Conservation (phyloP, 768 basidiomycete genomes). For the Termitomyces sp. region DNA sequence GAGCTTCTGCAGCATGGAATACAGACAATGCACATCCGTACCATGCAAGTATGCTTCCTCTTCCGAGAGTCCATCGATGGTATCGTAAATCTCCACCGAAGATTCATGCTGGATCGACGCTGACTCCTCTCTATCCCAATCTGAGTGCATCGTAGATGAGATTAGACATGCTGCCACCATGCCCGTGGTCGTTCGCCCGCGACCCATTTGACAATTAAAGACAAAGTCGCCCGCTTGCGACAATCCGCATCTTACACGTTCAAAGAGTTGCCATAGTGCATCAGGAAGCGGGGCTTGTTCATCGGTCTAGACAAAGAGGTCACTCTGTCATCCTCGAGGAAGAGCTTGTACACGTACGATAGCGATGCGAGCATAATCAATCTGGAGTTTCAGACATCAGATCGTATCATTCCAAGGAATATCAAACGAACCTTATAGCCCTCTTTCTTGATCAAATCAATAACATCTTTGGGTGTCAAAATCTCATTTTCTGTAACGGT, state of each 20-base stretch:
- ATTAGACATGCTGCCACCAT: constrained; percentile 91
- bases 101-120: constrained; percentile 32
- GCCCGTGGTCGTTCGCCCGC: constrained; percentile 90
- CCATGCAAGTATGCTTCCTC: constrained; percentile 89
- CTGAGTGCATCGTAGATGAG: constrained; percentile 54
- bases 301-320: constrained; percentile 64
- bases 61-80: constrained; percentile 80
- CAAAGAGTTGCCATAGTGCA: constrained; percentile 75
- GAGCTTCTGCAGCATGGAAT: neutral
- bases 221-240: constrained; percentile 70
- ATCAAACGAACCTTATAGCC: constrained; percentile 59
- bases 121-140: constrained; percentile 46
- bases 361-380: constrained; percentile 85
- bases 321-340: neutral
- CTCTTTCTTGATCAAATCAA: constrained; percentile 67
- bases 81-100: constrained; percentile 48
- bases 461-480: constrained; percentile 84
- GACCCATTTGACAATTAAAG: constrained; percentile 98
- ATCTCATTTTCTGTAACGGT: constrained; percentile 76
- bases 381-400: constrained; percentile 33
- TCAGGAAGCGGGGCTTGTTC: constrained; percentile 94
- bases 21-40: constrained; percentile 18
- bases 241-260: constrained; percentile 60
- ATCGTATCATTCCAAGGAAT: neutral
- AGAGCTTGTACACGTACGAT: constrained; percentile 54